Evolutionary conservation across 805 yeast genomes (phyloP), one percentile per base, ranked within the genome.

Genomic region (Ogataea ganodermae): DNA sequence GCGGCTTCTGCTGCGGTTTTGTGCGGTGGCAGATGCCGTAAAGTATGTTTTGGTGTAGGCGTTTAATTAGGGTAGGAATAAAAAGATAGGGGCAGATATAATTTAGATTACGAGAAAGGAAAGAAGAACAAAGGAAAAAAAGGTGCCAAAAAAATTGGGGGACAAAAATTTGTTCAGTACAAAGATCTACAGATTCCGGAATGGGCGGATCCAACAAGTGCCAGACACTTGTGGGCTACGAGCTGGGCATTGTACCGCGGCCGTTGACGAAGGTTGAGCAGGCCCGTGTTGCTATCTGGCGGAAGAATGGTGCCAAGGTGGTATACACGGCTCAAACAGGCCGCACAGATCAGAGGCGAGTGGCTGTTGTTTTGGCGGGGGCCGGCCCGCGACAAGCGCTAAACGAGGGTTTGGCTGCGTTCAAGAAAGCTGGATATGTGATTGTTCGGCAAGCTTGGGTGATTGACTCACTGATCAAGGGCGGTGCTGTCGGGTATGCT

Each of bases 221-320:
- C 33, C 23, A 26, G 28, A 13, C 24, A 44, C 20, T 63, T 12
- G 39, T 52, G 3, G 54, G 53, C 2, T 42, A 44, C 13, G 48
- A 46, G 4, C 46, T 63, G 7, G 42, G 60, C 7, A 41, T 63
- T 18, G 50, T 55, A 3, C 63, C 64, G 2, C 46, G 50, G 17
- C 28, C 50, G 7, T 33, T 47, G 9, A 49, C 56, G 3, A 45
- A 41, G n/a, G 40, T 51, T 2, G 62, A 56, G 3, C 31, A 33
- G 10, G 52, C 52, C 26, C 47, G 61, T 17, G 41, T 56, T 37
- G 41, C 53, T 8, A 47, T 65, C 9, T 67, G 65, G 59, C 45
- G 47, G 24, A 41, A 46, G 13, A 45, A 62, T 30, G 70, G 69
- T 4, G 70, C 70, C 2, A 32, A 16, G 3, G 48, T 65, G 14